Evolutionary conservation across 352 stramenopile genomes (phyloP), one percentile per base, ranked within the genome.

Genomic region (Phytopythium litorale): DNA sequence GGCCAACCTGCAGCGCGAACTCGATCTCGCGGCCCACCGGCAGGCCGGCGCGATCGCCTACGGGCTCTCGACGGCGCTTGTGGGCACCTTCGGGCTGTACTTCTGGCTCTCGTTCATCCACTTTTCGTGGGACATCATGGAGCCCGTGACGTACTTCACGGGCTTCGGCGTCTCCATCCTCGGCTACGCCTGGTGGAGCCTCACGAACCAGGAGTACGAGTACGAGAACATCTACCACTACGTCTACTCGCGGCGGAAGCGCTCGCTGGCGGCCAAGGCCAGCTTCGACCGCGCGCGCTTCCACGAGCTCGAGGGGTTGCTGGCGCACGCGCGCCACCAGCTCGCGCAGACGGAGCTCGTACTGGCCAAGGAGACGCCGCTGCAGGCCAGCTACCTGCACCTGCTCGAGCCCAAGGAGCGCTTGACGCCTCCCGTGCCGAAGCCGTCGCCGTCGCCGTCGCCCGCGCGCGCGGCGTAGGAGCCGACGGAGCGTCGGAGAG

Each of bases 111-210:
- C 84, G 56, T 94, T 94, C 65, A 89, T 94, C 63, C 80, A 96
- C 67, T 92, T 94, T 58, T 94, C 85, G 52, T 96, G 85, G 87
- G 85, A 94, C 63, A 96, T 94, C 59, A 96, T 96, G 87, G 87
- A 96, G 64, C 87, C 87, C 0, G 85, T 96, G 64, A 96, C 85
- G 64, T 96, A 96, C 71, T 93, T 94, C 61, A 94, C 84, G 13
- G 87, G 86, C 33, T 93, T 92, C 59, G 85, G 81, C 35, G 73
- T 92, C 54, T 87, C 73, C 23, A 79, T 96, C 55, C 58, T 94
- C 19, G 79, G 79, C 18, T 94, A 93, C 67, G 65, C 76, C 52
- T 94, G 85, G 87, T 96, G 87, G 87, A 92, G 81, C 48, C 40
- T 89, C 50, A 93, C 85, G 30, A 92, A 91, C 68, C 81, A 85